Percentiles rank a stretch among this genome's conserved stretches.
These are phyloP conservation scores for Claviceps quebecensis DNA, from an alignment of 2,329 filamentous ascomycete species.

Conservation along the genomic window DNA sequence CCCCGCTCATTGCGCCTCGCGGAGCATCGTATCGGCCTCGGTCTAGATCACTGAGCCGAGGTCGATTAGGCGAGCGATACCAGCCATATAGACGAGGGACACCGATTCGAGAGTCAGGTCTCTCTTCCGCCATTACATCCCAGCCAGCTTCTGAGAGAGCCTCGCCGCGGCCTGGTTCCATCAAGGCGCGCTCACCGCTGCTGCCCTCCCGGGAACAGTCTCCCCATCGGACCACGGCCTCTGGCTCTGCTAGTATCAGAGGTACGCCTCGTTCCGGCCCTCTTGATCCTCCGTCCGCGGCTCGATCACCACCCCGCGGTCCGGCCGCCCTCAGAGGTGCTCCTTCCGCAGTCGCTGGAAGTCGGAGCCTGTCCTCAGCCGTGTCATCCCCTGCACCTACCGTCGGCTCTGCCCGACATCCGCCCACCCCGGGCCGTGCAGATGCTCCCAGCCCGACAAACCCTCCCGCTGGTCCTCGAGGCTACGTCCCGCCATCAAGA, in stretches of 20 bases:
- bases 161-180: slow-evolving; percentile 36
- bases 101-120: slow-evolving; percentile 33
- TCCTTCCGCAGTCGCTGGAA: slow-evolving; percentile 24
- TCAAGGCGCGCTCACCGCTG: slow-evolving; percentile 32
- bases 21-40: slow-evolving; percentile 37
- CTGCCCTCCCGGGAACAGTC: slow-evolving; percentile 28
- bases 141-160: slow-evolving; percentile 36
- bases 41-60: slow-evolving; percentile 30
- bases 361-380: slow-evolving; percentile 25
- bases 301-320: slow-evolving; percentile 38
- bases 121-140: slow-evolving; percentile 37
- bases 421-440: slow-evolving; percentile 22
- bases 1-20: slow-evolving; percentile 16
- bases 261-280: slow-evolving; percentile 15
- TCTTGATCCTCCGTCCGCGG: slow-evolving; percentile 15
- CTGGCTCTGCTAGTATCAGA: slow-evolving; percentile 13
- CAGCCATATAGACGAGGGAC: slow-evolving; percentile 32
- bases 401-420: slow-evolving; percentile 15
- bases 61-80: slow-evolving; percentile 31
- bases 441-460: slow-evolving; percentile 32
- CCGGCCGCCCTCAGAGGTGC: slow-evolving; percentile 35
- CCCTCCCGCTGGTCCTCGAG: slow-evolving; percentile 40
- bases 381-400: slow-evolving; percentile 21
- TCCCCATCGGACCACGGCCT: slow-evolving; percentile 15
- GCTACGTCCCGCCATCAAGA: slow-evolving; percentile 32